Conservation (phyloP, 352 stramenopile genomes). For the Phytophthora pisi region DNA sequence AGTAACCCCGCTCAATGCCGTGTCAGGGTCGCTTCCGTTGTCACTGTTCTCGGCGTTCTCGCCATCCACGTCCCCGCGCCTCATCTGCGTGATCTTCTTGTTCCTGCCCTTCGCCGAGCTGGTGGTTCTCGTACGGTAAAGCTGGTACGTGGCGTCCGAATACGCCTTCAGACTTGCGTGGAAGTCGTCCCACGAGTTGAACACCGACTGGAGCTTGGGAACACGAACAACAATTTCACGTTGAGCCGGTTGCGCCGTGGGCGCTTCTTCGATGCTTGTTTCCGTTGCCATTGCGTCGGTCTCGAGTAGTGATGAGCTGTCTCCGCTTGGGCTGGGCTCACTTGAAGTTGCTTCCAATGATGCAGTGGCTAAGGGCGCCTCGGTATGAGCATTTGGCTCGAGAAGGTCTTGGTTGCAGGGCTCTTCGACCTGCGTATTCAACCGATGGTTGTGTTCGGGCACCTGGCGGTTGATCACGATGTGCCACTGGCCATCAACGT, state of each 20-base stretch:
- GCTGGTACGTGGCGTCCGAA: slow-evolving; percentile 69
- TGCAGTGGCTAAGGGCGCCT: slow-evolving; percentile 3
- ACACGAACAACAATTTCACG: slow-evolving; percentile 68
- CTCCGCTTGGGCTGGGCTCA: slow-evolving; percentile 7
- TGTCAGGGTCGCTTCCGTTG: slow-evolving; percentile 25
- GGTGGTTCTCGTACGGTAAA: slow-evolving; percentile 78
- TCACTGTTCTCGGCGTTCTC: slow-evolving; percentile 48
- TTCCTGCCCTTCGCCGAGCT: slow-evolving; percentile 74
- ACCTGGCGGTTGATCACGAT: slow-evolving; percentile 78
- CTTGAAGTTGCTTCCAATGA: slow-evolving; percentile 4
- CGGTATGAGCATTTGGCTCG: slow-evolving; percentile 8
- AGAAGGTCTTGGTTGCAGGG: slow-evolving; percentile 7
- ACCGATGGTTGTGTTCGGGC: slow-evolving; percentile 62
- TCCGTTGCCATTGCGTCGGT: slow-evolving; percentile 9
- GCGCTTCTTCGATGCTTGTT: slow-evolving; percentile 8
- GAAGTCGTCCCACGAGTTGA: slow-evolving; percentile 77
- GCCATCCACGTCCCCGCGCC: slow-evolving; percentile 26
- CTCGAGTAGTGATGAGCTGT: slow-evolving; percentile 18
- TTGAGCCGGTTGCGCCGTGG: not conserved
- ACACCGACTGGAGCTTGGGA: slow-evolving; percentile 53
- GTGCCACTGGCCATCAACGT: slow-evolving; percentile 64
- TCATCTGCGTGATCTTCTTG: slow-evolving; percentile 69
- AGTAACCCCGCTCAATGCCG: slow-evolving; percentile 8
- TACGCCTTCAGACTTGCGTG: slow-evolving; percentile 64
- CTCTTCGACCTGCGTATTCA: slow-evolving; percentile 33